Percentiles rank a stretch among this genome's conserved stretches.
phyloP scores from a whole-genome alignment of 495 filamentous ascomycete species.

The Tuber microsphaerosporum region DNA sequence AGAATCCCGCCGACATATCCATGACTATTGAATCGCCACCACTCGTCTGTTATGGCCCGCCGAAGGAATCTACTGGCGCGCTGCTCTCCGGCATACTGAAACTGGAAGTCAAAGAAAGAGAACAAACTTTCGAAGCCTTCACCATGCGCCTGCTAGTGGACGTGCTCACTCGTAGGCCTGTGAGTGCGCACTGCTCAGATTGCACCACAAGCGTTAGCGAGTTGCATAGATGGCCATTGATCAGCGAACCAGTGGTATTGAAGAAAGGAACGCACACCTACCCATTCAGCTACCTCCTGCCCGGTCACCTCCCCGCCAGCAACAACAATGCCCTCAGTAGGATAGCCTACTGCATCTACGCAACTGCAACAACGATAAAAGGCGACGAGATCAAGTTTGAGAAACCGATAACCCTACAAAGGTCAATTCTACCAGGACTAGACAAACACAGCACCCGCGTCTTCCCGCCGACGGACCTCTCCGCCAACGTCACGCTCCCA shows the following conservation, averaged over 20 bases:
- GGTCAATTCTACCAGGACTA: conserved; percentile 56
- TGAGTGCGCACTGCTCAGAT: conserved; percentile 64
- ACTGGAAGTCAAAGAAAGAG: conserved; percentile 54
- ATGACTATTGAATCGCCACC: conserved; percentile 86
- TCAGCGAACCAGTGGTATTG: conserved; percentile 60
- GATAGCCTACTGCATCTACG: conserved; percentile 72
- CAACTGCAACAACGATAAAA: conserved; percentile 55
- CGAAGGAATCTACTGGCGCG: conserved; percentile 72
- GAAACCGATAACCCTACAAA: conserved; percentile 55
- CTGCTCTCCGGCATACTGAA: conserved; percentile 78
- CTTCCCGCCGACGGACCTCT: conserved; percentile 92
- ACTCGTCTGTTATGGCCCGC: conserved; percentile 69
- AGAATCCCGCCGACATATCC: conserved; percentile 14
- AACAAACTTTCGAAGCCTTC: conserved; percentile 61
- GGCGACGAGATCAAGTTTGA: conserved; percentile 50
- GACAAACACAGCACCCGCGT: conserved; percentile 80
- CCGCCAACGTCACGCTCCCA: conserved; percentile 69
- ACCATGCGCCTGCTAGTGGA: conserved; percentile 61
- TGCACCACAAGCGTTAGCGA: conserved; percentile 64
- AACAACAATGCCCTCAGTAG: conserved; percentile 64
- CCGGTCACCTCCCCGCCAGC: conserved; percentile 76
- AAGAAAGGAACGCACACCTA: conserved; percentile 64
- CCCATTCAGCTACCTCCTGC: conserved; percentile 86
- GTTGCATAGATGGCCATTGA: conserved; percentile 69
- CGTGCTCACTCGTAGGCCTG: conserved; percentile 69